A percentile compares a stretch with the other conserved stretches of the same genome.
Evolutionary conservation across 2,329 filamentous ascomycete species (phyloP).

Genomic region (Cladosporium sp.): DNA sequence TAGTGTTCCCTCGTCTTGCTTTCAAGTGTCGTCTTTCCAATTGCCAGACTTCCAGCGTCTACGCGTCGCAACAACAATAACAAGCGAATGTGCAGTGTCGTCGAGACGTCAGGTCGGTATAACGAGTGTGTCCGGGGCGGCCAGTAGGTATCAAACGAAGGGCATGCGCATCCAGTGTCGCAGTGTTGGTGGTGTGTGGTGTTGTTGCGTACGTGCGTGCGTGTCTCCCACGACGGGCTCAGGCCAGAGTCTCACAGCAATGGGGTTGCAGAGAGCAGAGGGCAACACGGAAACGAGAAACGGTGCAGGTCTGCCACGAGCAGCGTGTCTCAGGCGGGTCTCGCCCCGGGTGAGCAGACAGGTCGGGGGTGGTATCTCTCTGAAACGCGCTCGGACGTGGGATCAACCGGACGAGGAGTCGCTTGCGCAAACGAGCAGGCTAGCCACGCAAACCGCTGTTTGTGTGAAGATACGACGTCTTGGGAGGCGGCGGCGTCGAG

Average conservation of each 20-base stretch:
- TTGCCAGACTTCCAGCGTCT: conserved; percentile 9
- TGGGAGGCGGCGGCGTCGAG: background rate
- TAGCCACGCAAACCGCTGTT: background rate
- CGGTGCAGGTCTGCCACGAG: conserved; percentile 7
- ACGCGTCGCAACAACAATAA: background rate
- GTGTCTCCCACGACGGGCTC: conserved; percentile 1
- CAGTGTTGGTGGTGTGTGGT: conserved; percentile 3
- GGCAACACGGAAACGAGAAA: conserved; percentile 9
- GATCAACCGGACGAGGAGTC: conserved; percentile 6
- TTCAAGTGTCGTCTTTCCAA: background rate
- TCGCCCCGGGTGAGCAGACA: conserved; percentile 6
- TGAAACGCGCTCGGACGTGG: conserved; percentile 12
- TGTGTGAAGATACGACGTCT: background rate
- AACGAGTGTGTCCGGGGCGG: conserved; percentile 6
- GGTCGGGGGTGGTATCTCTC: conserved; percentile 9
- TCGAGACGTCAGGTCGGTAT: conserved; percentile 2
- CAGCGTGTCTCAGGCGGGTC: conserved; percentile 12
- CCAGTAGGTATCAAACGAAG: conserved; percentile 8
- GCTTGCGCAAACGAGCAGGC: conserved; percentile 2
- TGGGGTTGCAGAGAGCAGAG: conserved; percentile 4
- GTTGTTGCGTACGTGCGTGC: background rate
- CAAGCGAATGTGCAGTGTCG: conserved; percentile 11
- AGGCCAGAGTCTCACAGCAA: background rate
- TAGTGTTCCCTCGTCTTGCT: background rate
- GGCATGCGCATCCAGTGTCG: conserved; percentile 14